These are phyloP conservation scores for Eustoma russellianum DNA, from an alignment of 257 asterid species.

Conservation along the genomic window DNA sequence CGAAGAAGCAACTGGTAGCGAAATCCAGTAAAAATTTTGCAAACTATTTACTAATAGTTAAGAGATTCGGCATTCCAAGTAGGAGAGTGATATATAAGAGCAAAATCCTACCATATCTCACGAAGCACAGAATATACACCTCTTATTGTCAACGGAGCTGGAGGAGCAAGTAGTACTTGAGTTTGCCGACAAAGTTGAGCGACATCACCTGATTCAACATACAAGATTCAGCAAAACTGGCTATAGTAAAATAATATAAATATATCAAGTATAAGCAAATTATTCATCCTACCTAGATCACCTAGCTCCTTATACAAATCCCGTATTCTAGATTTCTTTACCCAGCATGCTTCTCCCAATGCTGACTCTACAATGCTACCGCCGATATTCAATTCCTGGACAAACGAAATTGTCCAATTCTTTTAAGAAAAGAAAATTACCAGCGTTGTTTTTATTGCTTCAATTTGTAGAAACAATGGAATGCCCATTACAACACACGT, in stretches of 20 bases:
- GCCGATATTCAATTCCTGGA: constrained; percentile 85
- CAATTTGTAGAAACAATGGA: background rate
- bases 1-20: too few species aligned
- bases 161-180: constrained; percentile 76
- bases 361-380: constrained; percentile 65
- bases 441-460: background rate
- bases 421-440: constrained; percentile 7
- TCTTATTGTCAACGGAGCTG: constrained; percentile 63
- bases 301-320: constrained; percentile 63
- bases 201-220: constrained; percentile 74
- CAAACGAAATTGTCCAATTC: constrained; percentile 15
- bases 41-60: too few species aligned
- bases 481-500: background rate
- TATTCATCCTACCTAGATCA: constrained; percentile 60
- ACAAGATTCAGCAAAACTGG: constrained; percentile 9
- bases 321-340: constrained; percentile 57
- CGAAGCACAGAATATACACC: constrained; percentile 59
- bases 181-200: constrained; percentile 89
- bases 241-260: constrained; percentile 1
- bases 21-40: too few species aligned
- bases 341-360: constrained; percentile 76
- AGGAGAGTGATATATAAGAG: background rate
- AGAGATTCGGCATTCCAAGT: background rate
- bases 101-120: constrained; percentile 57
- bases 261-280: background rate